Base-by-base conservation (phyloP, 2,329 filamentous ascomycete species). In the Talaromyces sp. region DNA sequence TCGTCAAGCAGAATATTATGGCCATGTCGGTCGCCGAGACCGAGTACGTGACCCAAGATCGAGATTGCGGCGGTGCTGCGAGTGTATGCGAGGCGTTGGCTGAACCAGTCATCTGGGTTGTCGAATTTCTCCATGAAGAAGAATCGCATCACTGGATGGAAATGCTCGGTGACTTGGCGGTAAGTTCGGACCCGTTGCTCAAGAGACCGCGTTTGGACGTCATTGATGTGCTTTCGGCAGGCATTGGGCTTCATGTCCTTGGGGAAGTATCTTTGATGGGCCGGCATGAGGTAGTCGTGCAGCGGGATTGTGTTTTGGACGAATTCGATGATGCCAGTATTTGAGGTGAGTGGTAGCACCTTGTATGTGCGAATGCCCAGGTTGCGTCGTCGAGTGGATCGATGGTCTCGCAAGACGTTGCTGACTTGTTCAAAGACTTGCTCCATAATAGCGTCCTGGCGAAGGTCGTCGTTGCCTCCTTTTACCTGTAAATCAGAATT, bases 371-470 rank as follows among this genome's bases (percentile, higher is more conserved):
- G 84, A 69, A 99, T 95, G 9, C 89, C 90, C 11, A 99, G 81
- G 64, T 90, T 90, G 6, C 94, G 88, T 70, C 96, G 92, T 43
- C 92, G 88, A 2, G 94, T 97, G 12, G 88, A 84, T 59, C 91
- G 88, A 73, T 97, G 92, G 54, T 90, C 88, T 71, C 90, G 90
- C 27, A 99, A 80, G 24, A 99, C 84, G 56, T 90, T 90, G 61
- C 92, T 97, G 24, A 97, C 94, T 75, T 96, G 92, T 61, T 92
- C 91, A 72, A 99, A 99, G 1, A 99, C 94, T 75, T 99, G 94
- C 75, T 99, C 95, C 95, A 99, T 99, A 80, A 87, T 99, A 51
- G 93, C 91, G 70, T 99, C 94, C 77, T 99, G 94, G 9, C 95
- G 89, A 12, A 99, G 83, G 71, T 99, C 93, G 72, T 99, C 94